Evolutionary conservation across 2,329 filamentous ascomycete species (phyloP), one percentile per base, ranked within the genome.

Genomic region (Diplodia sapinea): DNA sequence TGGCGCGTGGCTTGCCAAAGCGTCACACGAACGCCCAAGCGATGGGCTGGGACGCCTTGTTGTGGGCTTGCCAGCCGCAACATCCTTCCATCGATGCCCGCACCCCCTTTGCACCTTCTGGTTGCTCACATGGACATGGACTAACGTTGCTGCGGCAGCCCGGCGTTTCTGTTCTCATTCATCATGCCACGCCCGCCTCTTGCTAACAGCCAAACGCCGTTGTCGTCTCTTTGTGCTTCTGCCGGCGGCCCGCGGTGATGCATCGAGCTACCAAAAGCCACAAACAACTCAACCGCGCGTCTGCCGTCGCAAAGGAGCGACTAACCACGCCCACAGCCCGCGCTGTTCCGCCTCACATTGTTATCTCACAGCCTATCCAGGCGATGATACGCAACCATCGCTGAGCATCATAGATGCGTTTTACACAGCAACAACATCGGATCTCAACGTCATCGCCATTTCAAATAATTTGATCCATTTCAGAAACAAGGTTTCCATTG

Each of bases 1-100:
- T 51, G 47, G 59, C 47, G 47, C 31, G 59, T 63, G 59, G 59
- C 59, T 63, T 51, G 59, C 26, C 47, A 31, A 51, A 38, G 59
- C 43, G 59, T 63, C 40, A 63, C 43, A 43, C 57, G 38, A 33
- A 9, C 57, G 54, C 26, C 17, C 15, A 13, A 54, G 51, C 54
- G 33, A 13, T 20, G 26, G 9, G 13, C 11, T 15, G 23, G 56
- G 38, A 26, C 57, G 59, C 59, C 47, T 63, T 51, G 29, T 51
- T 63, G 50, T 29, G 2, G 13, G 17, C n/a, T 13, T 38, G 15
- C 57, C 23, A 59, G 23, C 56, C 43, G 11, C 43, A 36, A 62
- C 43, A 36, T 23, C 36, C n/a, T 52, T 20, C 52, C 33, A 56
- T 23, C 33, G 12, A 56, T 40, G n/a, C n/a, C 11, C 38, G 7